These are phyloP conservation scores for bread wheat (Triticum aestivum) DNA, from an alignment of 176 grass and related monocot genomes.

Conservation along the genomic window IWGSC_CS_RefSeq_v2.1 NC_057812.1:90935482-90935981, in stretches of 20 bases:
- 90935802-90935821: conserved; percentile 81
- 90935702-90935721: conserved; percentile 60
- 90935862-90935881: conserved; percentile 49
- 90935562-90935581: neutral
- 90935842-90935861: conserved; percentile 68
- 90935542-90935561: neutral
- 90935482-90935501: neutral
- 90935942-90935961: conserved; percentile 88
- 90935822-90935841: conserved; percentile 41
- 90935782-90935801: conserved; percentile 51
- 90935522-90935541: neutral
- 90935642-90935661: conserved; percentile 67
- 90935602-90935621: conserved; percentile 34
- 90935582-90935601: conserved; percentile 33
- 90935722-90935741: conserved; percentile 61
- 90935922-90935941: conserved; percentile 84
- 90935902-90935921: conserved; percentile 68
- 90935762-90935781: conserved; percentile 67
- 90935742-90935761: conserved; percentile 57
- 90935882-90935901: conserved; percentile 66
- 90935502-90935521: neutral
- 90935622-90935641: conserved; percentile 31
- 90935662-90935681: conserved; percentile 65
- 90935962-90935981: conserved; percentile 78
- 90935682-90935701: conserved; percentile 67